phyloP scores from a whole-genome alignment of 2,329 filamentous ascomycete species.

The Cercospora sojina region DNA sequence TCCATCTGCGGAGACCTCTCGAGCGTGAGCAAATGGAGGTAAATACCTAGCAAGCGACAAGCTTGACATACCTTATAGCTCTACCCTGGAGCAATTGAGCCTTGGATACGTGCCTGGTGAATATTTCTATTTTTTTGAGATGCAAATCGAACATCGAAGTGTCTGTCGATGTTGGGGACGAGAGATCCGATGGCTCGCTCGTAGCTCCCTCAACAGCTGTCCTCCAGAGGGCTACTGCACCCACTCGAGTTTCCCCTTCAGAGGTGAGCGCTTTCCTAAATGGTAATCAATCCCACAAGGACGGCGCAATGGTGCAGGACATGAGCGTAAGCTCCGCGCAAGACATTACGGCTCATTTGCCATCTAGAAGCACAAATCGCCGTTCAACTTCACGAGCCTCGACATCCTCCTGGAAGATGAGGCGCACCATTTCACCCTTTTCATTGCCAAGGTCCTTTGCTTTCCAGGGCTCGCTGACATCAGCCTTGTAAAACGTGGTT shows the following conservation, averaged over 20 bases:
- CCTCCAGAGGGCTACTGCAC: background rate
- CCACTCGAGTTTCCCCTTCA: background rate
- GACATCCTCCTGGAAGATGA: conserved; percentile 53
- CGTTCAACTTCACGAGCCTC: conserved; percentile 52
- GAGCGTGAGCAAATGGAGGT: background rate
- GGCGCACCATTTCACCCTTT: conserved; percentile 40
- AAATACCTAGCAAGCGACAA: background rate
- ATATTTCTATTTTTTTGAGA: background rate
- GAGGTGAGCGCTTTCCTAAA: background rate
- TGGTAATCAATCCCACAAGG: background rate
- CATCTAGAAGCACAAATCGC: conserved; percentile 48
- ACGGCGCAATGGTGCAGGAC: background rate
- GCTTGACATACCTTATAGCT: background rate
- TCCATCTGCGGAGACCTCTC: background rate
- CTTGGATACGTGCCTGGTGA: background rate
- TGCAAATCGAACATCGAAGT: background rate
- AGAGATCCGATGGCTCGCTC: background rate
- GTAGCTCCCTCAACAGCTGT: background rate
- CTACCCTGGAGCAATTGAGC: background rate
- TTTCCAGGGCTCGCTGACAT: conserved; percentile 47
- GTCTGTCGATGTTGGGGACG: background rate
- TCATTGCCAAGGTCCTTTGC: conserved; percentile 36
- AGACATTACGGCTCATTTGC: background rate
- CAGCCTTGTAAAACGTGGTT: conserved; percentile 56
- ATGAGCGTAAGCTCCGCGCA: background rate